Percentiles rank a stretch among this genome's conserved stretches.
Evolutionary conservation across 345 rosid species (phyloP).

Genomic region (Lepidium sativum): DNA sequence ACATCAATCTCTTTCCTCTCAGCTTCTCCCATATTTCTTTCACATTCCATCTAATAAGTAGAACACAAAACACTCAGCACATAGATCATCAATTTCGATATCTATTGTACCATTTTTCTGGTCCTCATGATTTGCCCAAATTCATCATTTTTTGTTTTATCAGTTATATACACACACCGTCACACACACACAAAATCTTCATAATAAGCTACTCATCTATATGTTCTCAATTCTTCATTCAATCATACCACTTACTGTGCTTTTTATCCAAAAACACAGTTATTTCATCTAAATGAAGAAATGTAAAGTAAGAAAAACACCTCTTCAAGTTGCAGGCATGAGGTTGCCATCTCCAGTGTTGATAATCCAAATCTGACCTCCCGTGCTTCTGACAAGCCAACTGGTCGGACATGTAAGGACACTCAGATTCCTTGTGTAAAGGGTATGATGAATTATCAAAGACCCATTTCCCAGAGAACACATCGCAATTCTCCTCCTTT

Average conservation of each 20-base stretch:
- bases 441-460: slow-evolving; percentile 69
- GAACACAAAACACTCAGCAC: background rate
- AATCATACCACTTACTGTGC: background rate
- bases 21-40: slow-evolving; percentile 91
- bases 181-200: background rate
- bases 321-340: slow-evolving; percentile 74
- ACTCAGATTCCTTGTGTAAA: slow-evolving; percentile 65
- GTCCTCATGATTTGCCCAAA: background rate
- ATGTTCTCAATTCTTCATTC: background rate
- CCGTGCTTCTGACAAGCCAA: slow-evolving; percentile 95
- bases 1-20: slow-evolving; percentile 91
- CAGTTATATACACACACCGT: background rate
- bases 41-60: slow-evolving; percentile 65
- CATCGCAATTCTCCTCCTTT: slow-evolving; percentile 49
- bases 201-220: background rate
- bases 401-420: slow-evolving; percentile 99
- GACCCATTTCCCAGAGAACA: slow-evolving; percentile 87
- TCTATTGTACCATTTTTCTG: background rate
- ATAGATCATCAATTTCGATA: background rate
- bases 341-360: slow-evolving; percentile 97
- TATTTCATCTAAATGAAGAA: background rate
- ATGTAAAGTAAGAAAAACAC: slow-evolving; percentile 12
- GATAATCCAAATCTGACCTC: slow-evolving; percentile 68
- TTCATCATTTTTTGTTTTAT: background rate
- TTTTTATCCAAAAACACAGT: background rate